phyloP scores from a whole-genome alignment of 2,329 filamentous ascomycete species.

The Dryadomyces quercus-mongolicae region DNA sequence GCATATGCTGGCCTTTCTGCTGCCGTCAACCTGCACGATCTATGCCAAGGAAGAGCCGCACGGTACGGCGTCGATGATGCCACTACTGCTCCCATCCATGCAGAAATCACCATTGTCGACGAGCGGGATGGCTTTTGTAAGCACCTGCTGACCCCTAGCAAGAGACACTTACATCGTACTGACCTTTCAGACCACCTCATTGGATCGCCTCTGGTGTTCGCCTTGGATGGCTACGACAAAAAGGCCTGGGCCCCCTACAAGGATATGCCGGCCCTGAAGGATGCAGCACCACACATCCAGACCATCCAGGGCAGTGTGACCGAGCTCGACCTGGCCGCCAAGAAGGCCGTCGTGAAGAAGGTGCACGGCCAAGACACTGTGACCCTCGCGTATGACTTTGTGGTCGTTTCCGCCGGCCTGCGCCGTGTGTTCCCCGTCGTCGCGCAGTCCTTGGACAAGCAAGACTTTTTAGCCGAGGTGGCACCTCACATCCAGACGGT shows the following conservation, averaged over 20 bases:
- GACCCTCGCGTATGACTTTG: conserved; percentile 55
- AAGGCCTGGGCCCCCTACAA: conserved; percentile 60
- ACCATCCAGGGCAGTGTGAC: conserved; percentile 55
- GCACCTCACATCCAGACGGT: conserved; percentile 45
- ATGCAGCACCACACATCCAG: conserved; percentile 38
- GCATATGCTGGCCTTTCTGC: conserved; percentile 61
- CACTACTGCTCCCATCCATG: conserved; percentile 25
- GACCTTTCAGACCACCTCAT: conserved; percentile 57
- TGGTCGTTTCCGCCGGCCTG: conserved; percentile 61
- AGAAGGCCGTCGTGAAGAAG: conserved; percentile 45
- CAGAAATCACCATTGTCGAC: conserved; percentile 64
- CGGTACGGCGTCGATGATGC: conserved; percentile 20
- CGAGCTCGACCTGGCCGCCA: conserved; percentile 44
- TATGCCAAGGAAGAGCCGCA: conserved; percentile 43
- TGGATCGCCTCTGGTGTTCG: conserved; percentile 60
- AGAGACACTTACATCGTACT: too few species aligned
- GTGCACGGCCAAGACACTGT: conserved; percentile 26
- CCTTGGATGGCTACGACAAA: conserved; percentile 47
- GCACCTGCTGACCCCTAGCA: conserved; percentile 16
- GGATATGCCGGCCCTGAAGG: conserved; percentile 53
- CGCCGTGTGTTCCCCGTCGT: conserved; percentile 61
- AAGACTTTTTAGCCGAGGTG: conserved; percentile 52
- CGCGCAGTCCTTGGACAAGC: conserved; percentile 49
- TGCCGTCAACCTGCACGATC: conserved; percentile 54
- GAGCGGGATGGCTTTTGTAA: conserved; percentile 75